These are phyloP conservation scores for Ganoderma boninense DNA, from an alignment of 1,284 basidiomycete genomes.

Conservation along the genomic window DNA sequence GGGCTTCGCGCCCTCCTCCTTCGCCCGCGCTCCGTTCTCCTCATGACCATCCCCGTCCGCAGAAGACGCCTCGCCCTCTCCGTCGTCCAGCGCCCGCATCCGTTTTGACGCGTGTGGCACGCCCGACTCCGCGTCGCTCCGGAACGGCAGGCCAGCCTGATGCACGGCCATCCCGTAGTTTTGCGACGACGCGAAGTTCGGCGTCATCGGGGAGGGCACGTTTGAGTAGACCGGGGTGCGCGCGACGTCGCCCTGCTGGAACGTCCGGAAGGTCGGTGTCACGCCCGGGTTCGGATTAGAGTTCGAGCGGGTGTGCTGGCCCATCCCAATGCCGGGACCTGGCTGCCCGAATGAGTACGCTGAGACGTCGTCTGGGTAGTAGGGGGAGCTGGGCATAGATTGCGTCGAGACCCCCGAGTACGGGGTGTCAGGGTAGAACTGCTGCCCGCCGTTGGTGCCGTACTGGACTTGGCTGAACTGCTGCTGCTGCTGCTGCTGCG, in stretches of 20 bases:
- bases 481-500: conserved; percentile 23
- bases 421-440: conserved; percentile 13
- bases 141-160: conserved; percentile 26
- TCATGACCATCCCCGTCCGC: conserved; percentile 39
- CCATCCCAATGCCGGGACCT: conserved; percentile 1
- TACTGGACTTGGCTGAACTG: conserved; percentile 17
- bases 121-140: conserved; percentile 19
- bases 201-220: conserved; percentile 24
- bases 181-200: conserved; percentile 20
- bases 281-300: conserved; percentile 22
- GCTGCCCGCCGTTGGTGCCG: conserved; percentile 14
- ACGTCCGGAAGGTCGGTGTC: conserved; percentile 30
- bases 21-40: conserved; percentile 33
- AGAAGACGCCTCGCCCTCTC: conserved; percentile 45
- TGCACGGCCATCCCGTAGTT: conserved; percentile 22
- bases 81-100: conserved; percentile 56
- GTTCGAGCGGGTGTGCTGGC: conserved; percentile 23
- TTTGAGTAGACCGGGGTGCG: conserved; percentile 24
- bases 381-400: conserved; percentile 29
- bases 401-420: conserved; percentile 21
- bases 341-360: conserved; percentile 19
- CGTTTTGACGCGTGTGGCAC: conserved; percentile 36
- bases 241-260: conserved; percentile 25
- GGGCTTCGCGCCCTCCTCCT: conserved; percentile 49
- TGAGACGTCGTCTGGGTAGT: conserved; percentile 26